Evolutionary conservation across 2,329 filamentous ascomycete genomes (phyloP).

Genomic region (Xylariaceae sp.): DNA sequence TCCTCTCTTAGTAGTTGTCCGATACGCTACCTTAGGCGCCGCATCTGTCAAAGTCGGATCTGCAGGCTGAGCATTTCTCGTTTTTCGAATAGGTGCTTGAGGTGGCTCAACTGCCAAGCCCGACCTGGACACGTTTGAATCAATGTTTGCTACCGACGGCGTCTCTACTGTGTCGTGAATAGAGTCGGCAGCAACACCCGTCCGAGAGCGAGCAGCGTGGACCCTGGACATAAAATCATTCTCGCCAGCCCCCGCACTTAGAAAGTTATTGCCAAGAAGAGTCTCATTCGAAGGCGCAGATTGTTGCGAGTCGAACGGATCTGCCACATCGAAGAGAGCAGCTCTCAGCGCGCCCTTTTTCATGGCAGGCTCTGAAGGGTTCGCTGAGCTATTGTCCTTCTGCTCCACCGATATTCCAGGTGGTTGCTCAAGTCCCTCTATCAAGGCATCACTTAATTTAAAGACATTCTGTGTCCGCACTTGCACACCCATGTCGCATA

Average conservation of each 20-base stretch:
- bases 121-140: constrained; percentile 33
- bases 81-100: constrained; percentile 48
- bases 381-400: constrained; percentile 34
- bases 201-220: constrained; percentile 45
- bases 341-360: constrained; percentile 40
- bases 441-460: constrained; percentile 56
- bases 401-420: constrained; percentile 33
- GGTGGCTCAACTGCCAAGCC: constrained; percentile 40
- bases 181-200: constrained; percentile 36
- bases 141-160: constrained; percentile 47
- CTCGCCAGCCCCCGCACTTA: constrained; percentile 40
- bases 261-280: constrained; percentile 36
- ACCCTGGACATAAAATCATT: constrained; percentile 55
- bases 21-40: constrained; percentile 60
- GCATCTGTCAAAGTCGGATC: constrained; percentile 51
- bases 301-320: constrained; percentile 49
- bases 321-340: constrained; percentile 35
- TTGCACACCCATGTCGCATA: constrained; percentile 82
- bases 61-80: constrained; percentile 47
- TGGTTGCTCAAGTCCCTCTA: constrained; percentile 41
- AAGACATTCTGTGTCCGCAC: constrained; percentile 84
- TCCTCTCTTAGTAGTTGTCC: constrained; percentile 42
- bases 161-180: constrained; percentile 59
- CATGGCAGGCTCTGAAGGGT: constrained; percentile 36
- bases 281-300: constrained; percentile 38